Percentiles rank a stretch among this genome's conserved stretches.
These are phyloP conservation scores for Fusarium pseudograminearum DNA, from an alignment of 2,329 filamentous ascomycete species.

Conservation along the genomic window DNA sequence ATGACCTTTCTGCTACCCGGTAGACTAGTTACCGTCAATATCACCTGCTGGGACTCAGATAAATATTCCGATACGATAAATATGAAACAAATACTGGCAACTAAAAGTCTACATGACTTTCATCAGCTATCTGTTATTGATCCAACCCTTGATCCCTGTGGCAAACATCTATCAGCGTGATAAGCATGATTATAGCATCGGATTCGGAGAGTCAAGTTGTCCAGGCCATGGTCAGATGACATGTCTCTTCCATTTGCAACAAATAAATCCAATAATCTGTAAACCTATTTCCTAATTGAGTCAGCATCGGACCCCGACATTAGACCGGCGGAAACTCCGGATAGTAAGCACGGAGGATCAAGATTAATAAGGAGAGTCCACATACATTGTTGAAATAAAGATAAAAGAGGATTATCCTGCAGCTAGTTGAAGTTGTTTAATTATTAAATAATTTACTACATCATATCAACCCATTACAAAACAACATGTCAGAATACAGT, in stretches of 20 bases:
- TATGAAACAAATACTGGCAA: too few species aligned
- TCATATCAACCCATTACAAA: neutral
- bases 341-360: neutral
- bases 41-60: too few species aligned
- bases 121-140: too few species aligned
- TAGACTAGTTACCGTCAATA: too few species aligned
- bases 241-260: neutral
- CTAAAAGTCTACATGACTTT: too few species aligned
- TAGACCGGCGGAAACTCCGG: constrained; percentile 9
- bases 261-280: rapidly evolving
- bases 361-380: neutral
- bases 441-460: too few species aligned
- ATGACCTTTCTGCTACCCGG: too few species aligned
- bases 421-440: rapidly evolving
- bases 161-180: neutral
- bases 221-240: too few species aligned
- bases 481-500: constrained; percentile 3
- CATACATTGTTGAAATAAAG: rapidly evolving
- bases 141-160: too few species aligned
- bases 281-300: neutral
- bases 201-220: neutral
- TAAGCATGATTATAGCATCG: neutral
- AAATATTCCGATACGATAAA: too few species aligned
- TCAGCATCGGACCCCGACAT: neutral
- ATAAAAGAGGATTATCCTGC: rapidly evolving